Percentiles rank a stretch among this genome's conserved stretches.
phyloP scores from a whole-genome alignment of 164 flowering plant species.

The grape (Vitis vinifera) region DNA sequence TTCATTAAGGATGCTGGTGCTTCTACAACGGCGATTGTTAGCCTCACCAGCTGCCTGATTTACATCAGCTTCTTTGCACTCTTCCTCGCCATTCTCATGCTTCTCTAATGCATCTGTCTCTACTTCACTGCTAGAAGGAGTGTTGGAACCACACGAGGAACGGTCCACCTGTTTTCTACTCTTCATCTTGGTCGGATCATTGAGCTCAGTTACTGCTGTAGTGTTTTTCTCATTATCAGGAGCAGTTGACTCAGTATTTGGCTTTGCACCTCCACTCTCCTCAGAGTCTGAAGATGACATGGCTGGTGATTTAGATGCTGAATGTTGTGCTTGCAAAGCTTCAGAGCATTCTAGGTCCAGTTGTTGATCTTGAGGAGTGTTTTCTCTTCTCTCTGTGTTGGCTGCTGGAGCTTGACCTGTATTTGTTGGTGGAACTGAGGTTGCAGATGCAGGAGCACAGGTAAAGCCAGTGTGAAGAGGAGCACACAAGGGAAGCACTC shows the following conservation, averaged over 20 bases:
- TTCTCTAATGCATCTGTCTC: slow-evolving; percentile 71
- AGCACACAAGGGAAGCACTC: slow-evolving; percentile 67
- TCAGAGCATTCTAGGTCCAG: slow-evolving; percentile 41
- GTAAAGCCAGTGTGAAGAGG: slow-evolving; percentile 54
- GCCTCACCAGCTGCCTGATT: slow-evolving; percentile 39
- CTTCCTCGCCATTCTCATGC: slow-evolving; percentile 52
- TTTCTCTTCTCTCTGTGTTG: slow-evolving; percentile 27
- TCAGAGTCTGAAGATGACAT: slow-evolving; percentile 57
- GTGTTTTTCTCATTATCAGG: slow-evolving; percentile 31
- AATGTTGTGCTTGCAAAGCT: slow-evolving; percentile 42
- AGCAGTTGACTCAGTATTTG: slow-evolving; percentile 20
- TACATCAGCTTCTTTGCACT: slow-evolving; percentile 42
- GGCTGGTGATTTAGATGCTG: slow-evolving; percentile 46
- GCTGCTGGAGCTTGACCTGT: slow-evolving; percentile 30
- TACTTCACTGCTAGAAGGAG: slow-evolving; percentile 82
- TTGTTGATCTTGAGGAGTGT: slow-evolving; percentile 27
- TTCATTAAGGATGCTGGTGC: slow-evolving; percentile 41
- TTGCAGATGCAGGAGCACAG: slow-evolving; percentile 40
- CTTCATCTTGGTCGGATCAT: slow-evolving; percentile 47
- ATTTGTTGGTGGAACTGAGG: slow-evolving; percentile 34
- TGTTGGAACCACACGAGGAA: slow-evolving; percentile 94
- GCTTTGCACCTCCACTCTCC: slow-evolving; percentile 40
- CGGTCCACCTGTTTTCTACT: slow-evolving; percentile 67
- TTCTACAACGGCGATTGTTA: slow-evolving; percentile 58
- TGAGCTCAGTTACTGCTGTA: slow-evolving; percentile 22